These are phyloP conservation scores for Lactarius hatsudake DNA, from an alignment of 768 basidiomycete species.

Conservation along the genomic window DNA sequence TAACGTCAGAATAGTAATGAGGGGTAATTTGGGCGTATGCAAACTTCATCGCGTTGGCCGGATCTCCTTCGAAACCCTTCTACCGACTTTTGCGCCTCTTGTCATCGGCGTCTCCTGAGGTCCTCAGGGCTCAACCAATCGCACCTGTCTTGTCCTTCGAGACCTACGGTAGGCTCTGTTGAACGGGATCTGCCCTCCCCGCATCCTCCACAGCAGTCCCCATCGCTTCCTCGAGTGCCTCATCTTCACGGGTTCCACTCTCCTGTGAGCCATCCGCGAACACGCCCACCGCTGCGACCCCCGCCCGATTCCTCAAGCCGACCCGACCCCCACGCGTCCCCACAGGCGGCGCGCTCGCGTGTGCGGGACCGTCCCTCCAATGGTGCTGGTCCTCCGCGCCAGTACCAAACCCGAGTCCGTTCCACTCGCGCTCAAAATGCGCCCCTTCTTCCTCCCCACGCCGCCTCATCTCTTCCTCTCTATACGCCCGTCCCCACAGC, in stretches of 20 bases:
- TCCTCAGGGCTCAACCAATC: background rate
- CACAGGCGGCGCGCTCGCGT: background rate
- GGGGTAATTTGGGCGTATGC: background rate
- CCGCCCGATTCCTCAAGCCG: background rate
- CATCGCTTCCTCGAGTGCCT: background rate
- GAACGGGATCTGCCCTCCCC: background rate
- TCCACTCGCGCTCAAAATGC: slow-evolving; percentile 1
- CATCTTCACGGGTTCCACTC: no score
- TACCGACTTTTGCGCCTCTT: no score
- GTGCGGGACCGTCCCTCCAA: background rate
- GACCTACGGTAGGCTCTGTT: background rate
- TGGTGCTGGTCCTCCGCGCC: background rate
- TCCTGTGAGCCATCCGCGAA: background rate
- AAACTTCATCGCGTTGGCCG: background rate
- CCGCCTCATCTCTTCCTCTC: background rate
- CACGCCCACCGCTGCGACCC: background rate
- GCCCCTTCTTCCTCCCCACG: background rate
- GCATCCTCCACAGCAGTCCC: no score
- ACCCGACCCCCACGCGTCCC: slow-evolving; percentile 17
- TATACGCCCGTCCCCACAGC: background rate
- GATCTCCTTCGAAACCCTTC: no score
- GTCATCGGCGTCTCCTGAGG: no score
- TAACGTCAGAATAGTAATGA: background rate
- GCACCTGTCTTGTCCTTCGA: background rate
- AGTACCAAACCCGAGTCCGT: slow-evolving; percentile 10